A percentile compares a stretch with the other conserved stretches of the same genome.
Evolutionary conservation across 345 rosid genomes (phyloP).

Genomic region (Melastoma malabathricum): DNA sequence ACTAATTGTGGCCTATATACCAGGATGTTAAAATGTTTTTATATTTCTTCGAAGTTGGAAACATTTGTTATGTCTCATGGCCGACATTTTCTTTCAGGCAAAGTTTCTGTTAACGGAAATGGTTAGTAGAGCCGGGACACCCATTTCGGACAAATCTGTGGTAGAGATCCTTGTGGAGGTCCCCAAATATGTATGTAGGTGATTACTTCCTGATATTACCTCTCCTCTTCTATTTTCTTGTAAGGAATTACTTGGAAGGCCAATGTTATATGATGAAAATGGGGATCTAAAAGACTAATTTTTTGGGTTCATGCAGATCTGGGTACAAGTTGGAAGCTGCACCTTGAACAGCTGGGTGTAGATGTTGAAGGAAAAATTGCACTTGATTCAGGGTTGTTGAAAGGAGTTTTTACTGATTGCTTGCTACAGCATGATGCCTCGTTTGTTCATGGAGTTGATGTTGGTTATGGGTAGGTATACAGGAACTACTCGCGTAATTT

Average conservation of each 20-base stretch:
- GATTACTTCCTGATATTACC: slow-evolving; percentile 31
- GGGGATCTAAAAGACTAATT: no score
- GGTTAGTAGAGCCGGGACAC: slow-evolving; percentile 83
- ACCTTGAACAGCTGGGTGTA: slow-evolving; percentile 59
- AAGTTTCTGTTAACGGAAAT: slow-evolving; percentile 83
- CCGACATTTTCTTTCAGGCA: slow-evolving; percentile 31
- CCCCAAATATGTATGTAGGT: slow-evolving; percentile 99
- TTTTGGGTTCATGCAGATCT: slow-evolving; percentile 34
- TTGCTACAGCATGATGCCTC: slow-evolving; percentile 91
- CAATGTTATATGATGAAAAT: no score
- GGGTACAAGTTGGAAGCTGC: slow-evolving; percentile 95
- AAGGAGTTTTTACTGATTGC: slow-evolving; percentile 93
- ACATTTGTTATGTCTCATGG: slow-evolving; percentile 1
- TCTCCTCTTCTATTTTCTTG: background rate
- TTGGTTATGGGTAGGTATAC: slow-evolving; percentile 85
- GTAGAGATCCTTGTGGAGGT: slow-evolving; percentile 69
- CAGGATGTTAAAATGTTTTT: no score
- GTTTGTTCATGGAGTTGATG: slow-evolving; percentile 92
- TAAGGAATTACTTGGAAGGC: no score
- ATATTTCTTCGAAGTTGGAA: no score
- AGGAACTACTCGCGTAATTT: background rate
- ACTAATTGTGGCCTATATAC: no score
- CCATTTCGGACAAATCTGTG: slow-evolving; percentile 48
- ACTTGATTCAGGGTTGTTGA: slow-evolving; percentile 90
- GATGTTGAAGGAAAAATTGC: slow-evolving; percentile 84